Evolutionary conservation across 2,329 filamentous ascomycete species (phyloP).

Genomic region (Sphaceloma murrayae): DNA sequence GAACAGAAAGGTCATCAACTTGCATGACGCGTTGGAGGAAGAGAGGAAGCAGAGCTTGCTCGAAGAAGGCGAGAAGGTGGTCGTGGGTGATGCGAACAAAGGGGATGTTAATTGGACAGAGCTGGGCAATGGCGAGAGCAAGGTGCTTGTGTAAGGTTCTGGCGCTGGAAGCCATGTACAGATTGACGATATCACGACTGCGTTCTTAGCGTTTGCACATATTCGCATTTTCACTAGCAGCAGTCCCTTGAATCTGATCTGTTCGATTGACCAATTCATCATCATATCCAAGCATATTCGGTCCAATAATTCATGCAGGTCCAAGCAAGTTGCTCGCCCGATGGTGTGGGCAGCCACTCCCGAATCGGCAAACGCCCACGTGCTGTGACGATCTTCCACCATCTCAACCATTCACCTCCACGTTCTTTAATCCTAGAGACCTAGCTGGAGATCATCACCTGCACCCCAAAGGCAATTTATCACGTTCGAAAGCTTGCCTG

Average conservation of each 20-base stretch:
- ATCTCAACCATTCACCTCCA: conserved; percentile 7
- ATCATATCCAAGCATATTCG: no score
- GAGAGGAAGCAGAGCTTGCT: conserved; percentile 39
- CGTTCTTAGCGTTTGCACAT: conserved; percentile 8
- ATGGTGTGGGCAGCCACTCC: not conserved
- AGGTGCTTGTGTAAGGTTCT: conserved; percentile 33
- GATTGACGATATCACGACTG: conserved; percentile 2
- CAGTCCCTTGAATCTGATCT: not conserved
- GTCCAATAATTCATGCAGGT: conserved; percentile 12
- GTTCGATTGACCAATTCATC: not conserved
- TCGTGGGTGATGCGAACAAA: conserved; percentile 24
- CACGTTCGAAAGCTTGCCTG: not conserved
- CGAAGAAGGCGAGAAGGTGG: conserved; percentile 29
- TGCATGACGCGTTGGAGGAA: conserved; percentile 41
- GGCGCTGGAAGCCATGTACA: not conserved
- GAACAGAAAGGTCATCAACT: conserved; percentile 33
- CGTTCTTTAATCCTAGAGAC: conserved; percentile 3
- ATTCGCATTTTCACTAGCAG: not conserved
- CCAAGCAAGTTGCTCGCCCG: no score
- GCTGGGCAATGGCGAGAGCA: conserved; percentile 47
- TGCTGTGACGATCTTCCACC: conserved; percentile 6
- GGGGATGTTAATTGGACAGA: conserved; percentile 42
- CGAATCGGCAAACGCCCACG: conserved; percentile 8
- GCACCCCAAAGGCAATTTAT: not conserved
- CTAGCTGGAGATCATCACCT: conserved; percentile 11